These are phyloP conservation scores for Umbelopsis ramanniana DNA, from an alignment of 192 early-diverging fungal genomes.

Conservation along the genomic window DNA sequence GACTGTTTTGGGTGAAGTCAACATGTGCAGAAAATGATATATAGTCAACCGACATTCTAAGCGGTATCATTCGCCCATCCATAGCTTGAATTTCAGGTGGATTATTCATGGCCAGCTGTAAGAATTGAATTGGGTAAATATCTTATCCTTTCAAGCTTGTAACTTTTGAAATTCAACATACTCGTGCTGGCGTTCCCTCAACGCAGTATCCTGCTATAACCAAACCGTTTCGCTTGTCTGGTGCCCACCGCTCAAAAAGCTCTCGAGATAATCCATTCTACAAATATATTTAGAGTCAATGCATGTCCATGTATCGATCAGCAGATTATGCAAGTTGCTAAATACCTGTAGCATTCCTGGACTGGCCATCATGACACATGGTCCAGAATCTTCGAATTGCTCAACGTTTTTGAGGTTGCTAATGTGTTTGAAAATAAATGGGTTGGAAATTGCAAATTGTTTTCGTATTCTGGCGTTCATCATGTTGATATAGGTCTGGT, in stretches of 20 bases:
- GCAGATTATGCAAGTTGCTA: background rate
- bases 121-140: background rate
- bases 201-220: conserved; percentile 98
- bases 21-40: conserved; percentile 99
- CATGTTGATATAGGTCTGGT: conserved; percentile 97
- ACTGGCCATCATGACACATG: conserved; percentile 98
- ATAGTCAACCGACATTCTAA: conserved; percentile 87
- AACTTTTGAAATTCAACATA: conserved; percentile 32
- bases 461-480: conserved; percentile 95
- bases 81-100: conserved; percentile 83
- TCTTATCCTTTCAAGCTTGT: background rate
- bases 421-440: conserved; percentile 97
- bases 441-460: conserved; percentile 87
- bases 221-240: conserved; percentile 89
- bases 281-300: background rate
- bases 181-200: conserved; percentile 91
- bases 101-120: conserved; percentile 72
- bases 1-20: conserved; percentile 93
- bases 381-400: conserved; percentile 92
- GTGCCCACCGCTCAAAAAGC: conserved; percentile 95
- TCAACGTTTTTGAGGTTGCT: conserved; percentile 84
- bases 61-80: conserved; percentile 78
- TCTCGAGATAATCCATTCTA: conserved; percentile 93
- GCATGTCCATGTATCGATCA: background rate
- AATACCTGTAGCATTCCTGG: conserved; percentile 94